A percentile compares a stretch with the other conserved stretches of the same genome.
Conservation (phyloP, 768 basidiomycete genomes). For the Ramaria sp. region DNA sequence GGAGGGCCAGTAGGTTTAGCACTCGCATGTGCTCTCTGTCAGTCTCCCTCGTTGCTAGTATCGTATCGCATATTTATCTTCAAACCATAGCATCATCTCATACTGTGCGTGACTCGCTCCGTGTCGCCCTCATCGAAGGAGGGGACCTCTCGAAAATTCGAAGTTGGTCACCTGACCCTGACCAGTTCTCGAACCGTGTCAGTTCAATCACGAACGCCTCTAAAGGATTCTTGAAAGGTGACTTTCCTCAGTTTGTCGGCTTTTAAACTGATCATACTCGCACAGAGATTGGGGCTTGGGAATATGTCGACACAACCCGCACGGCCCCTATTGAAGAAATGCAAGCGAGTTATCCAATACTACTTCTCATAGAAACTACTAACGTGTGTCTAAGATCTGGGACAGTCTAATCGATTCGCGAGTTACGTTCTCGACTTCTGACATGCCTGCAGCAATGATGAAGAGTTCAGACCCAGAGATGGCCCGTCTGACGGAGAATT, state of each 20-base stretch:
- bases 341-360: constrained; percentile 42
- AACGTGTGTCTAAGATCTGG: constrained; percentile 58
- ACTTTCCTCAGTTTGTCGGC: constrained; percentile 5
- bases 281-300: constrained; percentile 79
- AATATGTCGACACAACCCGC: constrained; percentile 53
- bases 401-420: constrained; percentile 80
- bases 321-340: constrained; percentile 74
- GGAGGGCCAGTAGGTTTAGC: constrained; percentile 90
- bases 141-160: constrained; percentile 59
- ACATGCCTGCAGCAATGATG: constrained; percentile 20
- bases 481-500: constrained; percentile 83
- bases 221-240: constrained; percentile 55
- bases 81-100: constrained; percentile 39
- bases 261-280: background rate
- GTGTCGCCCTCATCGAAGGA: constrained; percentile 73
- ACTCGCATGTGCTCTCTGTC: constrained; percentile 79
- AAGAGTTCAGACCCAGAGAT: constrained; percentile 31
- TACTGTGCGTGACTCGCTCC: constrained; percentile 38
- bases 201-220: constrained; percentile 78
- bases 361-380: background rate
- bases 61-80: constrained; percentile 4
- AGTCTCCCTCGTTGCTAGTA: constrained; percentile 14
- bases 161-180: constrained; percentile 49
- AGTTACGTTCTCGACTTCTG: constrained; percentile 46
- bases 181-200: constrained; percentile 70